Evolutionary conservation across 768 basidiomycete species (phyloP).

Genomic region (Inosperma sp.): DNA sequence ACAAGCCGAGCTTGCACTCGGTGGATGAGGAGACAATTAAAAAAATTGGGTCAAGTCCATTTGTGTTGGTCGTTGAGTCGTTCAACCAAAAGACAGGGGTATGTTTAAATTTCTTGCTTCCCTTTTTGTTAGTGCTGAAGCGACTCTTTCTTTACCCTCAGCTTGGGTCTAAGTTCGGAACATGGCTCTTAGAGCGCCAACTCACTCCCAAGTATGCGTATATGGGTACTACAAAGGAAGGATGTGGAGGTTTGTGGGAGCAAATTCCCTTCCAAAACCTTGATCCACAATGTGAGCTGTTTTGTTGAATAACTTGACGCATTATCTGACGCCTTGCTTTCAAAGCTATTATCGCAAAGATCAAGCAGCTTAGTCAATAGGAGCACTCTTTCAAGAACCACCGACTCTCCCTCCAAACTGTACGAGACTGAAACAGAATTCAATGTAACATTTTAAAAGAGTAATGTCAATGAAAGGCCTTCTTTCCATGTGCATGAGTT

Average conservation of each 20-base stretch:
- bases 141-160: constrained; percentile 19
- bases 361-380: constrained; percentile 43
- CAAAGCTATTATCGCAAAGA: constrained; percentile 47
- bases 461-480: too few relatives aligned
- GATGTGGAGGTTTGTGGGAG: constrained; percentile 68
- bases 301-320: constrained; percentile 8
- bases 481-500: too few relatives aligned
- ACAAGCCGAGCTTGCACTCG: constrained; percentile 79
- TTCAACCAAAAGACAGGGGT: constrained; percentile 88
- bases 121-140: not conserved
- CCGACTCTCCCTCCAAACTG: too few relatives aligned
- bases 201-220: constrained; percentile 79
- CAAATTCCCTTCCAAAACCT: constrained; percentile 80
- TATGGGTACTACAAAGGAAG: constrained; percentile 75
- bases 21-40: constrained; percentile 74
- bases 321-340: constrained; percentile 18
- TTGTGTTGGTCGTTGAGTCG: constrained; percentile 83
- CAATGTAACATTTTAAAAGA: not conserved
- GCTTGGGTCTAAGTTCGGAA: constrained; percentile 81
- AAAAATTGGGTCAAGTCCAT: constrained; percentile 69
- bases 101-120: constrained; percentile 12
- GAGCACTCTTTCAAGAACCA: too few relatives aligned
- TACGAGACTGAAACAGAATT: constrained; percentile 1
- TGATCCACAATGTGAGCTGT: constrained; percentile 64
- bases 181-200: constrained; percentile 79